Base-by-base conservation (phyloP, 176 grass and related monocot genomes). In the Tuctoria greenei region DNA sequence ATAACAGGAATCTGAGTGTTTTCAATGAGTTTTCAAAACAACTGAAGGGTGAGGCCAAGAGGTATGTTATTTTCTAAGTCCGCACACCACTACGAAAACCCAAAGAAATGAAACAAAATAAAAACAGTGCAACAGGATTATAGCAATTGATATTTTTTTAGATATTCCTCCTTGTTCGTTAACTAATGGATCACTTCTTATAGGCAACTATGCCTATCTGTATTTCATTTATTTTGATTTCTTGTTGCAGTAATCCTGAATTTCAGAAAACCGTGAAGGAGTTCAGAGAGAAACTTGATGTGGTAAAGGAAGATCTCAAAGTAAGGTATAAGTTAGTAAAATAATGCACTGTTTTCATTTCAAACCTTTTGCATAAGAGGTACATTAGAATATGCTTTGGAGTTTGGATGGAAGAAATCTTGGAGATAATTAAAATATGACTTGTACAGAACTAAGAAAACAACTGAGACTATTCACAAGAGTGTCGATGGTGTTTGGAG, bases 21-120 rank as follows among this genome's bases (percentile, higher is more conserved):
- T 97, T 97, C 77, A 97, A 88, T n/a, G 94, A 97, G 71, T 97
- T 97, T 67, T 97, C 94, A 10, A 93, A 97, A 81, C 88, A 93
- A 69, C 77, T 97, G 50, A 97, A 97, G 84, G 91, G 94, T 60
- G 94, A 97, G 79, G 90, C 86, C 54, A 97, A 89, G 36, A 93
- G 91, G 94, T 87, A 73, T 55, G 58, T 75, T 70, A 82, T 39
- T 43, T 45, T 43, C 25, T 13, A 72, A 56, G 57, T 45, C 36
- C 25, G 67, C 66, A 26, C 8, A 75, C 20, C 55, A 35, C 21
- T 43, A 79, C 38, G 61, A 63, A 24, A 72, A 49, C 1, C 18
- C 39, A 35, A 44, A 39, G 15, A 67, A 57, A n/a, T 68, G 14
- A 73, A 24, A 63, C 13, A 41, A 23, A 18, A 23, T n/a, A 45